Evolutionary conservation across 2,329 filamentous ascomycete genomes (phyloP).

Genomic region (Calonectria montana): DNA sequence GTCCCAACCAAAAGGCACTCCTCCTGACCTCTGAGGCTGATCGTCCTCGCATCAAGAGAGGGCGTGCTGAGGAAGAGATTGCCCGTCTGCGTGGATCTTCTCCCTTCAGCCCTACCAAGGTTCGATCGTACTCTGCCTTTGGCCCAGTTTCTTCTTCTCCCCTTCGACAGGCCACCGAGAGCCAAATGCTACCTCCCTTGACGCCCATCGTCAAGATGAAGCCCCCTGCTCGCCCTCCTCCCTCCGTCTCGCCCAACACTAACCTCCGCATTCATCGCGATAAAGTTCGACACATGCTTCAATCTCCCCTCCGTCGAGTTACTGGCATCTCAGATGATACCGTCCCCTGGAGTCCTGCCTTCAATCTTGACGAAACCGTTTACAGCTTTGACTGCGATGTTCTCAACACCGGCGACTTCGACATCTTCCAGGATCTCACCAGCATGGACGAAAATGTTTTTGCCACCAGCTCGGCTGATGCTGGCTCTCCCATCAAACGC

Average conservation of each 20-base stretch:
- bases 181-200: conserved; percentile 77
- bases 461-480: conserved; percentile 59
- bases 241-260: conserved; percentile 92
- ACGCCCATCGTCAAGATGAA: conserved; percentile 89
- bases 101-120: conserved; percentile 88
- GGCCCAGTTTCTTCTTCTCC: conserved; percentile 76
- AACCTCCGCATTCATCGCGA: conserved; percentile 90
- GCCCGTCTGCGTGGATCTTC: conserved; percentile 91
- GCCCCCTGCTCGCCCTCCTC: conserved; percentile 63
- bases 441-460: conserved; percentile 45
- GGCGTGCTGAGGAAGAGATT: conserved; percentile 95
- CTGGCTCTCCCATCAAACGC: conserved; percentile 76
- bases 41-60: conserved; percentile 84
- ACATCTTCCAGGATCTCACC: conserved; percentile 67
- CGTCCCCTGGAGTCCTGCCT: conserved; percentile 74
- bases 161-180: conserved; percentile 65
- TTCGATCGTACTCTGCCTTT: conserved; percentile 64
- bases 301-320: conserved; percentile 74
- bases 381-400: conserved; percentile 63
- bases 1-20: conserved; percentile 73
- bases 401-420: conserved; percentile 65
- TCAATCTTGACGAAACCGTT: conserved; percentile 69
- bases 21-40: conserved; percentile 83
- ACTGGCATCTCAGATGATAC: conserved; percentile 55
- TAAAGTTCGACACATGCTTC: conserved; percentile 82